These are phyloP conservation scores for Lichtheimia ramosa DNA, from an alignment of 371 early-diverging fungal species.

Conservation along the genomic window DNA sequence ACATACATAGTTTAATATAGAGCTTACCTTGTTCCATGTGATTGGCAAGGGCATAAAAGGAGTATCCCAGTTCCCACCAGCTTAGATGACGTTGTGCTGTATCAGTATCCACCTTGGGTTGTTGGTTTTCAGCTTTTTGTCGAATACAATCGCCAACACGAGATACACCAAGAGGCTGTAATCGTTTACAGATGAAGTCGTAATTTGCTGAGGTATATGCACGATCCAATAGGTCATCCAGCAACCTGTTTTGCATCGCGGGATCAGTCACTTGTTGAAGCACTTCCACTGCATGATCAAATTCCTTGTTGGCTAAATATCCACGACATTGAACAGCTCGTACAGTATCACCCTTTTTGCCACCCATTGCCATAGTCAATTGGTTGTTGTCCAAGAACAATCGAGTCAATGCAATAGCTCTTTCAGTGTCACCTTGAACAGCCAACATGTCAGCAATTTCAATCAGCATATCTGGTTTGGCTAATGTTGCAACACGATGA, in stretches of 20 bases:
- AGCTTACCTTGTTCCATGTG: slow-evolving; percentile 3
- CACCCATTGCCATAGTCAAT: neutral
- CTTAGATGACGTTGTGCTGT: neutral
- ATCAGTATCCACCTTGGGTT: neutral
- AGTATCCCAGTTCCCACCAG: slow-evolving; percentile 15
- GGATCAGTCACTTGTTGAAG: neutral
- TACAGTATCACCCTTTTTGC: neutral
- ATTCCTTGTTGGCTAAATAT: neutral
- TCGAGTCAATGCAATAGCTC: slow-evolving; percentile 1
- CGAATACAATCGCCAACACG: slow-evolving; percentile 1
- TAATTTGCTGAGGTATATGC: slow-evolving; percentile 4
- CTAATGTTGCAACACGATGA: neutral
- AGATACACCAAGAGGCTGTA: neutral
- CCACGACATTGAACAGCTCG: slow-evolving; percentile 6
- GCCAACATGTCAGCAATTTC: slow-evolving; percentile 6
- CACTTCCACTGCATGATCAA: neutral
- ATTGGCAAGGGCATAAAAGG: slow-evolving; percentile 8
- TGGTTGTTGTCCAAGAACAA: neutral
- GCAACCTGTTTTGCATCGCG: neutral
- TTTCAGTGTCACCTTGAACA: neutral
- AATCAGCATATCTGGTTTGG: neutral
- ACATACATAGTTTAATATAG: neutral
- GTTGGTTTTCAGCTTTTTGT: neutral
- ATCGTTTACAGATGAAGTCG: neutral
- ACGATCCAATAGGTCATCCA: neutral